Conservation (phyloP, 768 basidiomycete genomes). For the Lanmaoa pseudosensibilis region DNA sequence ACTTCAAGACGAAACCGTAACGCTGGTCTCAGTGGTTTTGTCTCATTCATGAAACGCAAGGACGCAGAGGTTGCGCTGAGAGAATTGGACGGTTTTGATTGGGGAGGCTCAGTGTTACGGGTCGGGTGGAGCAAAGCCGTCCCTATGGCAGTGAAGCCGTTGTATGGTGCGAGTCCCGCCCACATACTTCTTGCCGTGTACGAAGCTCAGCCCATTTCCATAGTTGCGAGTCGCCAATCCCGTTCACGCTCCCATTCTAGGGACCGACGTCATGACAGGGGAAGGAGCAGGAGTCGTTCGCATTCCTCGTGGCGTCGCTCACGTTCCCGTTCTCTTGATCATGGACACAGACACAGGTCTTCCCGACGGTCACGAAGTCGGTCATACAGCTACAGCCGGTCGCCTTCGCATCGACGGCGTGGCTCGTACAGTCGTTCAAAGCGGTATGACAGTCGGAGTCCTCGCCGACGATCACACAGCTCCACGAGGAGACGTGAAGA, state of each 20-base stretch:
- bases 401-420: conserved; percentile 40
- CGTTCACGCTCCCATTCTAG: conserved; percentile 37
- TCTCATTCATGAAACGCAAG: conserved; percentile 91
- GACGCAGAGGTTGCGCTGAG: conserved; percentile 89
- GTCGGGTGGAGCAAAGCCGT: conserved; percentile 99
- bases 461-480: conserved; percentile 40
- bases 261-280: conserved; percentile 28
- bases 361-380: conserved; percentile 28
- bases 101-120: conserved; percentile 85
- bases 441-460: conserved; percentile 47
- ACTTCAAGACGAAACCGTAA: conserved; percentile 67
- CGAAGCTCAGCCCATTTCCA: not conserved
- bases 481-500: conserved; percentile 44
- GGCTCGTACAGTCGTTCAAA: conserved; percentile 54
- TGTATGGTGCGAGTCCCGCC: conserved; percentile 62
- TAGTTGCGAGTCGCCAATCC: conserved; percentile 29
- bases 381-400: conserved; percentile 34
- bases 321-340: conserved; percentile 35
- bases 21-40: conserved; percentile 89
- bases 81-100: conserved; percentile 90
- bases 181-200: not conserved
- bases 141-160: conserved; percentile 72
- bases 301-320: conserved; percentile 28
- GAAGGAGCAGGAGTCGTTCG: conserved; percentile 28
- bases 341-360: conserved; percentile 25